Evolutionary conservation across 139 green algal species (phyloP).

Genomic region (Monoraphidium neglectum): DNA sequence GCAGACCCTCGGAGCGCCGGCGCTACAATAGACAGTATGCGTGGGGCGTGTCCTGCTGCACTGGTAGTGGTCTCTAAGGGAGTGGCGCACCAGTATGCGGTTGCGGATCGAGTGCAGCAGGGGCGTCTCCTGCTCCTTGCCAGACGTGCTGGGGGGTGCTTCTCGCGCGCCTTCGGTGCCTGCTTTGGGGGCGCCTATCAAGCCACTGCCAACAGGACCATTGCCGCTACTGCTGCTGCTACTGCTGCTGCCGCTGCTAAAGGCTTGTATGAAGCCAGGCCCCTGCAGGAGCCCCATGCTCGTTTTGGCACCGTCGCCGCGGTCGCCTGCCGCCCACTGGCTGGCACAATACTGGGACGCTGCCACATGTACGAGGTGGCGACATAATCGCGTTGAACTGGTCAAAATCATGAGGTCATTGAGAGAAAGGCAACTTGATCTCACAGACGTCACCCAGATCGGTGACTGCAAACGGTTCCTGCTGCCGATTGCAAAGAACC

Average conservation of each 20-base stretch:
- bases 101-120: conserved; percentile 29
- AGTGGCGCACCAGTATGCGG: conserved; percentile 24
- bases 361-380: background rate
- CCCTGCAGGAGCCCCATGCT: background rate
- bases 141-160: background rate
- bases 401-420: too few species aligned
- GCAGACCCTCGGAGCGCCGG: too few species aligned
- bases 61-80: too few species aligned
- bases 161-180: background rate
- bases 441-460: too few species aligned
- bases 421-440: too few species aligned
- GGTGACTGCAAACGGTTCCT: too few species aligned
- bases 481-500: too few species aligned
- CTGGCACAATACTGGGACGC: background rate
- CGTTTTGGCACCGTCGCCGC: background rate
- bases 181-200: too few species aligned
- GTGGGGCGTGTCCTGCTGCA: too few species aligned
- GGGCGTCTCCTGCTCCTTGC: conserved; percentile 26
- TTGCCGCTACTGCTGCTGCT: background rate
- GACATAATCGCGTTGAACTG: background rate
- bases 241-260: background rate
- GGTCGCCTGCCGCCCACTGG: background rate
- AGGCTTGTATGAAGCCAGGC: background rate
- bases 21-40: too few species aligned
- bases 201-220: background rate